These are phyloP conservation scores for Lepidium sativum DNA, from an alignment of 345 rosid species.

Conservation along the genomic window DNA sequence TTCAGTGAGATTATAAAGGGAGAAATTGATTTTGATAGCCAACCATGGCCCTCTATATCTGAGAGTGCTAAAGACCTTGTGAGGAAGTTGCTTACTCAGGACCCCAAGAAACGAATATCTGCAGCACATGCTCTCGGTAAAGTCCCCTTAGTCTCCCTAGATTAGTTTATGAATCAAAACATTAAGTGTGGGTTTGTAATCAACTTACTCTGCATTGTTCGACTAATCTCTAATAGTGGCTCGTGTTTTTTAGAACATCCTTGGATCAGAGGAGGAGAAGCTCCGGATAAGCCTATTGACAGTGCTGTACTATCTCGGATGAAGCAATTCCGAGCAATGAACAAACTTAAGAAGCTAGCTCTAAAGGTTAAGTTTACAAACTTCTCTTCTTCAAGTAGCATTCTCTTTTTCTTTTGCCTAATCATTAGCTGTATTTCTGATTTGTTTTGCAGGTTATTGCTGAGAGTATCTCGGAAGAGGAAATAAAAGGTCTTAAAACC, in stretches of 20 bases:
- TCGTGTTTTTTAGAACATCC: slow-evolving; percentile 21
- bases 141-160: background rate
- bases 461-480: too few species aligned
- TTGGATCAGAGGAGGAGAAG: slow-evolving; percentile 52
- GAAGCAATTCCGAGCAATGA: slow-evolving; percentile 96
- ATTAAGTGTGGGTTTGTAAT: background rate
- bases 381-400: too few species aligned
- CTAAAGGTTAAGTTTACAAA: too few species aligned
- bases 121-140: slow-evolving; percentile 82
- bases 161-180: background rate
- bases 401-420: too few species aligned
- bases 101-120: slow-evolving; percentile 65
- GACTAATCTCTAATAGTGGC: too few species aligned
- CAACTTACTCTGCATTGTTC: too few species aligned
- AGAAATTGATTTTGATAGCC: slow-evolving; percentile 57
- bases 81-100: slow-evolving; percentile 64
- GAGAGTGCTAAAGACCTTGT: slow-evolving; percentile 79
- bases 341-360: slow-evolving; percentile 83
- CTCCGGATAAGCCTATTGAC: slow-evolving; percentile 74
- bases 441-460: too few species aligned
- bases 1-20: slow-evolving; percentile 66
- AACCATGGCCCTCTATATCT: slow-evolving; percentile 89
- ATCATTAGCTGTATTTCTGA: too few species aligned
- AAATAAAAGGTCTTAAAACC: too few species aligned
- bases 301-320: slow-evolving; percentile 83